These are phyloP conservation scores for Trametes versicolor DNA, from an alignment of 1,284 basidiomycete genomes.

Conservation along the genomic window DNA sequence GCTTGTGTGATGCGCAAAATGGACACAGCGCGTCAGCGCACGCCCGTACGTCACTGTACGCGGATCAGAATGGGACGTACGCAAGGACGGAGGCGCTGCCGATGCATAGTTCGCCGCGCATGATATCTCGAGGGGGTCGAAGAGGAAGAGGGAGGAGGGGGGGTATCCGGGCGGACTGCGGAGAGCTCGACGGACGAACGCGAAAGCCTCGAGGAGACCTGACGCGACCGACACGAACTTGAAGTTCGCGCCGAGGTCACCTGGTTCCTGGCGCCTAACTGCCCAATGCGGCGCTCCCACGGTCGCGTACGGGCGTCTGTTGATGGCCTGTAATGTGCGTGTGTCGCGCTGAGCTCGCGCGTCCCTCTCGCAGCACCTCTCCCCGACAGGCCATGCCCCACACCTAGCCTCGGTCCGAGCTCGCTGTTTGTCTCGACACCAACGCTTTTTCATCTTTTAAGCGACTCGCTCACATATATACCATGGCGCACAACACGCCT, in stretches of 20 bases:
- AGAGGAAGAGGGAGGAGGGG: constrained; percentile 34
- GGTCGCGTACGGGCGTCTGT: constrained; percentile 27
- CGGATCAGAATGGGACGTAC: constrained; percentile 60
- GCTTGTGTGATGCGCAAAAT: constrained; percentile 49
- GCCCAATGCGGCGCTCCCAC: constrained; percentile 23
- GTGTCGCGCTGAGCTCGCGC: constrained; percentile 25
- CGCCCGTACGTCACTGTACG: not conserved
- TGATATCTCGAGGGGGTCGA: constrained; percentile 38
- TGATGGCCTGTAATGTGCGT: constrained; percentile 20
- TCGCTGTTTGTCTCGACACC: not conserved
- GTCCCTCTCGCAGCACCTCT: constrained; percentile 10
- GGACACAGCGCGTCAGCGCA: constrained; percentile 21
- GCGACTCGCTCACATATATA: not conserved
- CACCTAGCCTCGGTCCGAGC: constrained; percentile 20
- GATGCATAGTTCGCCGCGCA: constrained; percentile 80
- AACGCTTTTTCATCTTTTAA: not conserved
- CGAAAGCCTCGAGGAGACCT: constrained; percentile 34
- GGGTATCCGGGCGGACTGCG: constrained; percentile 42
- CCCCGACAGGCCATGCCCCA: constrained; percentile 7
- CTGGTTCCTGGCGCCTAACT: constrained; percentile 17
- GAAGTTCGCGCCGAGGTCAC: constrained; percentile 28
- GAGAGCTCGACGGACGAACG: constrained; percentile 22
- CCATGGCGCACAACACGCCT: constrained; percentile 27
- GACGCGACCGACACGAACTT: constrained; percentile 27
- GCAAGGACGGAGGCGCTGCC: constrained; percentile 73